Evolutionary conservation across 768 basidiomycete genomes (phyloP).

Genomic region (Termitomyces sp.): DNA sequence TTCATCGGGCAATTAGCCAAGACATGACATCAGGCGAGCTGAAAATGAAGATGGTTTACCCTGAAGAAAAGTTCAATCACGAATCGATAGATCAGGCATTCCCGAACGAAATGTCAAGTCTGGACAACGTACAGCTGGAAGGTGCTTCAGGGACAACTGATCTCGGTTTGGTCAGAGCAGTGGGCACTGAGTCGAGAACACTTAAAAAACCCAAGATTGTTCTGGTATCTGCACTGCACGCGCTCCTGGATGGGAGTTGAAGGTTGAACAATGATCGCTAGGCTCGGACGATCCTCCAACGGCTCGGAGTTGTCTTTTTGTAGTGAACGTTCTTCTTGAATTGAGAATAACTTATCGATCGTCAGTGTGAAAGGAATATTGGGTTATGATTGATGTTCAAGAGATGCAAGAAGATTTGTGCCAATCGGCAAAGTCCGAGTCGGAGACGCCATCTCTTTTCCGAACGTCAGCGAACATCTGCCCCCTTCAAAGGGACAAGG

Average conservation of each 20-base stretch:
- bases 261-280: not conserved
- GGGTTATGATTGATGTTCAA: too few species aligned
- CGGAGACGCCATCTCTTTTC: too few species aligned
- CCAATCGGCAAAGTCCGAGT: too few species aligned
- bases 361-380: too few species aligned
- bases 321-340: not conserved
- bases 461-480: too few species aligned
- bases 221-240: not conserved
- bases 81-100: slow-evolving; percentile 12
- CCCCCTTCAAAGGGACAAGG: too few species aligned
- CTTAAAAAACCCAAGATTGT: slow-evolving; percentile 10
- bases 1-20: slow-evolving; percentile 7
- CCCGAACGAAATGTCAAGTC: slow-evolving; percentile 3
- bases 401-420: too few species aligned
- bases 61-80: slow-evolving; percentile 2
- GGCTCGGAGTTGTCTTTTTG: not conserved
- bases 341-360: not conserved
- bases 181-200: not conserved
- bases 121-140: not conserved
- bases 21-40: slow-evolving; percentile 11
- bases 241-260: not conserved
- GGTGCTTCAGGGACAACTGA: slow-evolving; percentile 9
- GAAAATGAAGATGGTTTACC: slow-evolving; percentile 1
- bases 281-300: not conserved
- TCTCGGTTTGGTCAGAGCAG: slow-evolving; percentile 8